Conservation (phyloP, 2,329 filamentous ascomycete genomes). For the Pseudopyrenochaeta lycopersici region DNA sequence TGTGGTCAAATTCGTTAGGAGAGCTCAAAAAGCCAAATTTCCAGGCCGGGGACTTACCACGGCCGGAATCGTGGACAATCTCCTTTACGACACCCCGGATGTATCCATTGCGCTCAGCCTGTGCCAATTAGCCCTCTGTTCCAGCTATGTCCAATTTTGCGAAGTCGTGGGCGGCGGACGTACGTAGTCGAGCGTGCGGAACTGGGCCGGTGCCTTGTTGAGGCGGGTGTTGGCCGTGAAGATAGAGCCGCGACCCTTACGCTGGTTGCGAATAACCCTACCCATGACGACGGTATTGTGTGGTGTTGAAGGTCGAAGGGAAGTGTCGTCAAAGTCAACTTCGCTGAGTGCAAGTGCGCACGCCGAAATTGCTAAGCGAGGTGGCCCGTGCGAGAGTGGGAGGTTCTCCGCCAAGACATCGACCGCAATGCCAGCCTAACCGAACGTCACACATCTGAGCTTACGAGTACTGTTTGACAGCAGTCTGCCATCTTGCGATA, state of each 20-base stretch:
- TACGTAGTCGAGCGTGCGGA: conserved; percentile 92
- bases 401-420: background rate
- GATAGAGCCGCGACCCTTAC: conserved; percentile 75
- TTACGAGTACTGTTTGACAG: too few relatives aligned
- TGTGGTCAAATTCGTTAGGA: conserved; percentile 32
- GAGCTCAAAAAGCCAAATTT: conserved; percentile 14
- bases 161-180: conserved; percentile 36
- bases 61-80: conserved; percentile 98
- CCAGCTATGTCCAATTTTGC: conserved; percentile 23
- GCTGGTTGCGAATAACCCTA: conserved; percentile 81
- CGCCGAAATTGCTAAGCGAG: background rate
- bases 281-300: conserved; percentile 58
- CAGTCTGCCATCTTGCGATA: too few relatives aligned
- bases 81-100: conserved; percentile 97
- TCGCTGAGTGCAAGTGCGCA: background rate
- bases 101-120: conserved; percentile 93
- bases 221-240: conserved; percentile 74
- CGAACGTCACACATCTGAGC: background rate
- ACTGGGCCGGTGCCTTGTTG: conserved; percentile 94
- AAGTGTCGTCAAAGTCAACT: background rate
- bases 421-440: background rate
- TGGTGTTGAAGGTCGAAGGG: conserved; percentile 25
- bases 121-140: conserved; percentile 48
- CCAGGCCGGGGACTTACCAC: conserved; percentile 68
- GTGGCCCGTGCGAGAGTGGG: background rate